Conservation (phyloP, 129 eudicot species). For the Flaveria ramosissima region DNA sequence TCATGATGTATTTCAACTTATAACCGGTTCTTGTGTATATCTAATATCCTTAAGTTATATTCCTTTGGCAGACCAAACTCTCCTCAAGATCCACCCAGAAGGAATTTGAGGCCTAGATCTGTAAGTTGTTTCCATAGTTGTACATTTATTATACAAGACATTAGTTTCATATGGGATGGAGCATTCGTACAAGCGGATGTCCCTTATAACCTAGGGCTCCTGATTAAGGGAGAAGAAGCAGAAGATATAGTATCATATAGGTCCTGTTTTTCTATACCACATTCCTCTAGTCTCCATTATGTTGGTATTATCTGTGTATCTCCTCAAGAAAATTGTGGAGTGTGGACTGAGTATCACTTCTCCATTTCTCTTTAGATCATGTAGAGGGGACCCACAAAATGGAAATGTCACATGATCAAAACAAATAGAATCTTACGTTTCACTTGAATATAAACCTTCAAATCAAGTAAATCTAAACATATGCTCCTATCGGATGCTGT, state of each 20-base stretch:
- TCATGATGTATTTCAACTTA: neutral
- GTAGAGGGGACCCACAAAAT: neutral
- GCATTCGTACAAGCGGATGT: neutral
- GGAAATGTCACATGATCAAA: neutral
- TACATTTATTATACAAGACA: neutral
- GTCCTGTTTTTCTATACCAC: neutral
- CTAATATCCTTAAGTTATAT: slow-evolving; percentile 9
- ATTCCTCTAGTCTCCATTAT: neutral
- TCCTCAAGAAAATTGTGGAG: neutral
- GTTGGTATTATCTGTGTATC: neutral
- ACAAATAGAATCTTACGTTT: neutral
- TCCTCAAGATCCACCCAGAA: slow-evolving; percentile 38
- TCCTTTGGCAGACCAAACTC: slow-evolving; percentile 41
- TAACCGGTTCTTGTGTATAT: neutral
- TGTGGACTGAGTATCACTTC: neutral
- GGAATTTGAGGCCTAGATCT: slow-evolving; percentile 50
- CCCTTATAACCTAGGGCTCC: neutral
- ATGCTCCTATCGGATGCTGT: neutral
- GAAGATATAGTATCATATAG: neutral
- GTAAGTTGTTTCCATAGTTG: slow-evolving; percentile 46
- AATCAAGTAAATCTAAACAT: slow-evolving; percentile 4
- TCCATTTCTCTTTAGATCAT: neutral
- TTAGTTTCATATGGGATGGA: slow-evolving; percentile 9
- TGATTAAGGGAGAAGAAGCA: neutral
- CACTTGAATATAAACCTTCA: slow-evolving; percentile 1